Percentiles rank a stretch among this genome's conserved stretches.
phyloP scores from a whole-genome alignment of 2,329 filamentous ascomycete species.

The Byssochlamys sp. region DNA sequence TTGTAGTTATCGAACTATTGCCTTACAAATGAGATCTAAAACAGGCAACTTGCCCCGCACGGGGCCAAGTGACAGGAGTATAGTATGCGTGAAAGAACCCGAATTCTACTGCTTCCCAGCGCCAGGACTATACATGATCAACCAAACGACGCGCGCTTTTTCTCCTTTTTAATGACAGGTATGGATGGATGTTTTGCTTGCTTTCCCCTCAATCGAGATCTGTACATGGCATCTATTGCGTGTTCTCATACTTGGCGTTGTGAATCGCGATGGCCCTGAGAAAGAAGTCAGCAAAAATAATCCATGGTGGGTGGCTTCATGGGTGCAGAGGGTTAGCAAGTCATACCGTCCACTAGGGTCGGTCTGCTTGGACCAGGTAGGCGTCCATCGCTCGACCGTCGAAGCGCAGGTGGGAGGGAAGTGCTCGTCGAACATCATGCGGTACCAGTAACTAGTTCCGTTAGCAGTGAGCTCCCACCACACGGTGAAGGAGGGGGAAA shows the following conservation, averaged over 20 bases:
- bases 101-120: neutral
- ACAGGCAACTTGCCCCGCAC: neutral
- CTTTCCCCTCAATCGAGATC: conserved; percentile 2
- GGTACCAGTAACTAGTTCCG: conserved; percentile 74
- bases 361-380: conserved; percentile 91
- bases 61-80: neutral
- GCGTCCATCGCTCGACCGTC: conserved; percentile 93
- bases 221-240: conserved; percentile 20
- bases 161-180: neutral
- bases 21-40: neutral
- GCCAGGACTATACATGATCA: neutral
- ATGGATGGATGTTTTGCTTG: neutral
- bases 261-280: conserved; percentile 65
- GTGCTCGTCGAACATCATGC: conserved; percentile 96
- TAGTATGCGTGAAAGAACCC: neutral
- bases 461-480: conserved; percentile 10
- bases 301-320: neutral
- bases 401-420: conserved; percentile 85
- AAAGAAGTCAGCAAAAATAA: conserved; percentile 9
- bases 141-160: neutral
- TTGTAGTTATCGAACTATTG: neutral
- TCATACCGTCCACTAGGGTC: conserved; percentile 83
- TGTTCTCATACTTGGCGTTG: conserved; percentile 59
- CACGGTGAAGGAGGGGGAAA: neutral
- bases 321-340: neutral